Conservation (phyloP, 306 rosid species). For the Quercus cerris region DNA sequence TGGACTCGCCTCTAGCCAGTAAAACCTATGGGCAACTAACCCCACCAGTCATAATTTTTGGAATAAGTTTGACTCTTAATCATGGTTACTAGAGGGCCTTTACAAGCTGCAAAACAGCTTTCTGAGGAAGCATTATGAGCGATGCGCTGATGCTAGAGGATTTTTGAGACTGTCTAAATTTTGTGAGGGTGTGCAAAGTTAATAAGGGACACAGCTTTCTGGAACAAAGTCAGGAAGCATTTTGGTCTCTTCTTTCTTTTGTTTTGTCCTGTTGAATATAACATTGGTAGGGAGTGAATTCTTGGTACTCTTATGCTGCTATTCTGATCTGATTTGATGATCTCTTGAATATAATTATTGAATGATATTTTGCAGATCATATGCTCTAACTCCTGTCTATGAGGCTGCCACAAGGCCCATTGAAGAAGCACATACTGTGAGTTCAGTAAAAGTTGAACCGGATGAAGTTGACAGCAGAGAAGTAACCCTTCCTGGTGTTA, state of each 20-base stretch:
- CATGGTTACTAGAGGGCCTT: neutral
- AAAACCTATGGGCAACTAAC: too few relatives aligned
- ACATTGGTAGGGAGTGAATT: neutral
- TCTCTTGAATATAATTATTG: slow-evolving; percentile 2
- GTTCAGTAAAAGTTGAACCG: slow-evolving; percentile 50
- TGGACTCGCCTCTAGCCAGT: too few relatives aligned
- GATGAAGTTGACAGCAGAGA: slow-evolving; percentile 84
- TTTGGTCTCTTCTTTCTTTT: neutral
- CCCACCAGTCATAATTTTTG: neutral
- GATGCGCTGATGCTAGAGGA: neutral
- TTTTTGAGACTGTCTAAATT: neutral
- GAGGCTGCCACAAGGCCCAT: slow-evolving; percentile 57
- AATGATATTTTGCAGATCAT: slow-evolving; percentile 68
- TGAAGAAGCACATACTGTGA: slow-evolving; percentile 45
- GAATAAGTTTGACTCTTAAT: neutral
- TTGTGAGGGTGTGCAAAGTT: neutral
- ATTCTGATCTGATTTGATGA: neutral
- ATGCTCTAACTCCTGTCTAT: slow-evolving; percentile 47
- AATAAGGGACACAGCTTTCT: neutral
- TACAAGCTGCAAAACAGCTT: neutral
- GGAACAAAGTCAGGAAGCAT: neutral
- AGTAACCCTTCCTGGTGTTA: slow-evolving; percentile 81
- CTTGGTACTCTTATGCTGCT: neutral
- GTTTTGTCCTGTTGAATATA: neutral
- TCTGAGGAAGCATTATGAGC: neutral